These are phyloP conservation scores for Lagerstroemia speciosa DNA, from an alignment of 345 rosid genomes.

Conservation along the genomic window DNA sequence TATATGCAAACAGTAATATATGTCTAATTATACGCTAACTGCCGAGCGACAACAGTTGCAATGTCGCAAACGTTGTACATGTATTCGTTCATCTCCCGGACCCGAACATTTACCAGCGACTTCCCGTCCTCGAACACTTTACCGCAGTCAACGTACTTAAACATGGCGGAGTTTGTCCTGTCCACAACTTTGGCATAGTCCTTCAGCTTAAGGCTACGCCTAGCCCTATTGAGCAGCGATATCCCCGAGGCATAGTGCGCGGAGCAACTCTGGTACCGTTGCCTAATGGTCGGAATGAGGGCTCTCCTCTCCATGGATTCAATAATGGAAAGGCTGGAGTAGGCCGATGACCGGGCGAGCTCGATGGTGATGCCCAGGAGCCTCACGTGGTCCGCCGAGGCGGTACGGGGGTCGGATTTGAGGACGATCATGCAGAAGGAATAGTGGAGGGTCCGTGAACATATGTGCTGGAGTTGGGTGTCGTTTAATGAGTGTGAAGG, in stretches of 20 bases:
- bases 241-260: background rate
- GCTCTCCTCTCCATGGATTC: background rate
- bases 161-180: too few species aligned
- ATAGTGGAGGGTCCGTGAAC: constrained; percentile 3
- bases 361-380: constrained; percentile 4
- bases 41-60: too few species aligned
- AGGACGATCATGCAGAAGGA: background rate
- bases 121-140: too few species aligned
- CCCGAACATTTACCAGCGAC: too few species aligned
- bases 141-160: too few species aligned
- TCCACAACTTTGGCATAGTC: too few species aligned
- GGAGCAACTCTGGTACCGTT: background rate
- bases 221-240: too few species aligned
- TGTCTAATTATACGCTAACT: too few species aligned
- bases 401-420: constrained; percentile 6
- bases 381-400: background rate
- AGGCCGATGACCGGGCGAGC: background rate
- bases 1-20: too few species aligned
- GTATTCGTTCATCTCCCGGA: too few species aligned
- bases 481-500: background rate
- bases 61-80: too few species aligned
- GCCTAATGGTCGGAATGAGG: background rate
- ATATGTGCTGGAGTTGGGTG: background rate
- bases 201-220: too few species aligned
- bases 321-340: background rate